Base-by-base conservation (phyloP, 768 basidiomycete genomes). In the Flagelloscypha sp. region DNA sequence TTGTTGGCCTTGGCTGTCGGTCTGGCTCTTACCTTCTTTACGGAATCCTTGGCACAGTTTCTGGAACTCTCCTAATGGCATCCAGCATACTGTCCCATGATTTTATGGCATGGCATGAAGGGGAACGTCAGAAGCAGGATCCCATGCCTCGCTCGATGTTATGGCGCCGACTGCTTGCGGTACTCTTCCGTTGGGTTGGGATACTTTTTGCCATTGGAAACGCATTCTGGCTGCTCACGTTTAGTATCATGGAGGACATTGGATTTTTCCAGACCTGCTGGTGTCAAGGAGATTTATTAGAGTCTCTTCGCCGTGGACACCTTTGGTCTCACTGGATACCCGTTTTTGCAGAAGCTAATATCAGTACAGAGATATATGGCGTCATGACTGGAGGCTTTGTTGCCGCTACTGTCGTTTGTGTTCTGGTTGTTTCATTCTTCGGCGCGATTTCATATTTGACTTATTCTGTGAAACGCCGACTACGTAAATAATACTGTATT, bases 1-100 rank as follows among this genome's bases (percentile, higher is more conserved):
- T 11, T 33, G 5, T 20, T 46, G 50, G 50, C 5, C 41, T 52
- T 5, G 48, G 50, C 1, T 52, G 50, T 22, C 40, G 50, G 2
- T 48, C 48, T 3, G 50, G 42, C 5, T 40, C 46, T 2, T 52
- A 52, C 35, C 19, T 55, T 11, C 33, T 55, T 15, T 55, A 52
- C 38, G 51, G 51, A 11, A 30, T 27, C 7, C 7, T 46, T 8
- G 48, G 48, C 13, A 56, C 49, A 2, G 17, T 53, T 10, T 40
- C 49, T n/a, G 54, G 50, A 49, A 30, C 44, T 6, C 25, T 52
- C 7, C 46, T 52, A 24, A 41, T 53, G 37, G 22, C 41, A 18
- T 50, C 54, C 4, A 49, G 50, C 24, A 24, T 43, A 30, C 45
- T 57, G 11, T 36, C 50, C n/a, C 53, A 55, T 29, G 49, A 47